Evolutionary conservation across 352 stramenopile genomes (phyloP).

Genomic region (Phytophthora hibernalis): DNA sequence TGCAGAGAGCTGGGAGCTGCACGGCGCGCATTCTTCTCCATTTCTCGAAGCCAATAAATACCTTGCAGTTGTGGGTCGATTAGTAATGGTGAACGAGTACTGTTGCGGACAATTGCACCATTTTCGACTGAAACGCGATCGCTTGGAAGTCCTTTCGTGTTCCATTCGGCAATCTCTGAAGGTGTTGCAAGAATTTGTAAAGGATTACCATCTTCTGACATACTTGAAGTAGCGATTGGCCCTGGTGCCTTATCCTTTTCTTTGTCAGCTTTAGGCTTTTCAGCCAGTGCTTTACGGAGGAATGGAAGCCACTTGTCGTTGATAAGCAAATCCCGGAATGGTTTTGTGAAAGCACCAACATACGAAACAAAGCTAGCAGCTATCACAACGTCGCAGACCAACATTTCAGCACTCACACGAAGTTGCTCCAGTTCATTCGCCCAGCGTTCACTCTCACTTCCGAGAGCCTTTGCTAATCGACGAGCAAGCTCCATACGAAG

Average conservation of each 20-base stretch:
- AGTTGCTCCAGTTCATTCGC: constrained; percentile 82
- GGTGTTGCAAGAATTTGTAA: constrained; percentile 76
- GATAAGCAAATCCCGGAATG: constrained; percentile 90
- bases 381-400: constrained; percentile 93
- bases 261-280: constrained; percentile 23
- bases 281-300: constrained; percentile 62
- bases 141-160: constrained; percentile 83
- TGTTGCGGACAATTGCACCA: constrained; percentile 86
- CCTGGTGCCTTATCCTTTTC: constrained; percentile 28
- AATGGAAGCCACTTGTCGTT: constrained; percentile 89
- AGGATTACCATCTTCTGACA: constrained; percentile 54
- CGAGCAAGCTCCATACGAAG: constrained; percentile 93
- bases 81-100: constrained; percentile 85
- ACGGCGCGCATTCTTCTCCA: constrained; percentile 72
- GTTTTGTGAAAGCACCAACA: constrained; percentile 94
- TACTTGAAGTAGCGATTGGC: constrained; percentile 1
- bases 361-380: constrained; percentile 94
- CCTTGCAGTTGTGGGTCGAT: constrained; percentile 93
- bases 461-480: constrained; percentile 91
- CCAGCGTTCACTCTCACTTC: constrained; percentile 95
- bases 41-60: constrained; percentile 89
- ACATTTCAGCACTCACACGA: constrained; percentile 68
- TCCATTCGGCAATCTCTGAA: constrained; percentile 89
- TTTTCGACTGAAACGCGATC: constrained; percentile 93
- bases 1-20: constrained; percentile 57